Conservation (phyloP, 805 yeast genomes). For the Myxozyma melibiosi region DNA sequence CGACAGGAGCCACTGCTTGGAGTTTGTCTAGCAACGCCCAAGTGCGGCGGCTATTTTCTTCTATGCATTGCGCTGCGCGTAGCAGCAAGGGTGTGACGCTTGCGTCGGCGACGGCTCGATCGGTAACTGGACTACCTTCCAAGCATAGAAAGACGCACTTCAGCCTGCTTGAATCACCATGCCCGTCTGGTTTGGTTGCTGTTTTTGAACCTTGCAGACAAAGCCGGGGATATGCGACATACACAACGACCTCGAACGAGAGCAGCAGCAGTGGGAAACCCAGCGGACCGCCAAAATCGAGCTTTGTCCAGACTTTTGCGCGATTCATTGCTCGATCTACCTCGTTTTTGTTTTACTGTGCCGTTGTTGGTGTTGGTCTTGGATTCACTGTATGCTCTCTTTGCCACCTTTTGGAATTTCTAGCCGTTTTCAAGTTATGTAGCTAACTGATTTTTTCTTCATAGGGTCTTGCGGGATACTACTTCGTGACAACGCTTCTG, state of each 20-base stretch:
- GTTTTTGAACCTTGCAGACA: not conserved
- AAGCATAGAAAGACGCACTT: no score
- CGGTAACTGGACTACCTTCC: no score
- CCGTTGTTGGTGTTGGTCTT: conserved; percentile 17
- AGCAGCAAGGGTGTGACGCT: no score
- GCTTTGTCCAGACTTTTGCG: conserved; percentile 12
- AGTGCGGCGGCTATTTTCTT: no score
- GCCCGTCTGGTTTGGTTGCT: no score
- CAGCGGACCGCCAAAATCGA: not conserved
- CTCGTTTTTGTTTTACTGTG: conserved; percentile 15
- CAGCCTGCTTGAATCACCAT: no score
- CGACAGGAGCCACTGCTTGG: no score
- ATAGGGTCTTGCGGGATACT: conserved; percentile 34
- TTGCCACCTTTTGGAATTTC: no score
- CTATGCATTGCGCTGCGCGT: no score
- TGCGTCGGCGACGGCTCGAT: no score
- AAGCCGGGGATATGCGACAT: conserved; percentile 5
- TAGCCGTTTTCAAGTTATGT: not conserved
- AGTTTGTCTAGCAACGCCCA: no score
- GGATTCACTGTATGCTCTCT: conserved; percentile 21
- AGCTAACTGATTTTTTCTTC: not conserved
- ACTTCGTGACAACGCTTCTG: conserved; percentile 61
- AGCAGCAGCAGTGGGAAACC: no score
- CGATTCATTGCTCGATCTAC: conserved; percentile 14
- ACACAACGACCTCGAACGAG: not conserved